Evolutionary conservation across 495 filamentous ascomycete species (phyloP).

Genomic region (Penicillium pulvis): DNA sequence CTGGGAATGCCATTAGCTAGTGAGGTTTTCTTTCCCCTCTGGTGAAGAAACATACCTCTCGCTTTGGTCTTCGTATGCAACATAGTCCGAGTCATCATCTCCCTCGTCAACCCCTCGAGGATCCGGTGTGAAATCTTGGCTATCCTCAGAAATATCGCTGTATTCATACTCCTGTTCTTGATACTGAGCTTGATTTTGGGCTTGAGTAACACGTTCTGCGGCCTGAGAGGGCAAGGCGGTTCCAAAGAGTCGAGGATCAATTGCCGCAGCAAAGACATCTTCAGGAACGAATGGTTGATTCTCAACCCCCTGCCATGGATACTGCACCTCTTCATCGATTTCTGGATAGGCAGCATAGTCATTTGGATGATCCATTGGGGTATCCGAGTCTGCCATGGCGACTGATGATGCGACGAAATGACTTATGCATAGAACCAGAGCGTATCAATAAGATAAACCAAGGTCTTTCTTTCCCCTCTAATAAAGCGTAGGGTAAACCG

Average conservation of each 20-base stretch:
- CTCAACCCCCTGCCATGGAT: slow-evolving; percentile 34
- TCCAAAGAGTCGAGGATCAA: slow-evolving; percentile 47
- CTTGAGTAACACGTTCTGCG: slow-evolving; percentile 11
- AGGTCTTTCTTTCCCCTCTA: neutral
- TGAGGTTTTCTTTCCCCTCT: neutral
- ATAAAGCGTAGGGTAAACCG: neutral
- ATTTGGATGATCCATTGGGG: slow-evolving; percentile 24
- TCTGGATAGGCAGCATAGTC: slow-evolving; percentile 37
- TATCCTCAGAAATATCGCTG: slow-evolving; percentile 11
- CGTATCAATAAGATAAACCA: neutral
- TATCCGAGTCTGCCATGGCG: slow-evolving; percentile 24
- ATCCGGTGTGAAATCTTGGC: slow-evolving; percentile 4
- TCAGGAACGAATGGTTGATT: slow-evolving; percentile 20
- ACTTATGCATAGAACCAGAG: neutral
- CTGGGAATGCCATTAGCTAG: neutral
- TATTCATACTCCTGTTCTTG: slow-evolving; percentile 13
- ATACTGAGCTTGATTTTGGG: slow-evolving; percentile 15
- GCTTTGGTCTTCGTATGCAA: slow-evolving; percentile 25
- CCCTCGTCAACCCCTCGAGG: slow-evolving; percentile 15
- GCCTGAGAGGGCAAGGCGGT: slow-evolving; percentile 23
- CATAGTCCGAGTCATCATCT: slow-evolving; percentile 31
- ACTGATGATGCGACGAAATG: neutral
- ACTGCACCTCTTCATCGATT: slow-evolving; percentile 39
- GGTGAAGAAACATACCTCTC: slow-evolving; percentile 34
- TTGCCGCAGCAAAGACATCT: slow-evolving; percentile 28